Conservation (phyloP, 2,329 filamentous ascomycete genomes). For the Claviceps capensis region DNA sequence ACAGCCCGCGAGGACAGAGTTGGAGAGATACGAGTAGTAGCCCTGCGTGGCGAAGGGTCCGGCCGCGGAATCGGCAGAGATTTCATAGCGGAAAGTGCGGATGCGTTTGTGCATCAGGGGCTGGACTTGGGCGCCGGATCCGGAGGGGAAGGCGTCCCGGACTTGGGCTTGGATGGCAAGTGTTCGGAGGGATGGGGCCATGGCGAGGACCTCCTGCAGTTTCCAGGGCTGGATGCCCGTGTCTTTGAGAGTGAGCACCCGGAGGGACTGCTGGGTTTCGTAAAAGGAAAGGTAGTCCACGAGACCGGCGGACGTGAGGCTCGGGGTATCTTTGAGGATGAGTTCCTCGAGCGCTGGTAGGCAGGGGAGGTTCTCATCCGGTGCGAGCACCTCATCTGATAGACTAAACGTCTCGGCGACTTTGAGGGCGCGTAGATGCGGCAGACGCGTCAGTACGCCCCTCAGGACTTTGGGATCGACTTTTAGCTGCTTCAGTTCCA, state of each 20-base stretch:
- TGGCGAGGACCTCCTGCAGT: slow-evolving; percentile 46
- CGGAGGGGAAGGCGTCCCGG: slow-evolving; percentile 33
- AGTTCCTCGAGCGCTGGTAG: slow-evolving; percentile 66
- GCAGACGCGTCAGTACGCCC: slow-evolving; percentile 54
- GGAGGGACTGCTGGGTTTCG: slow-evolving; percentile 46
- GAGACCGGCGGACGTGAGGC: slow-evolving; percentile 59
- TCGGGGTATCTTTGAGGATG: slow-evolving; percentile 55
- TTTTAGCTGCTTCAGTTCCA: slow-evolving; percentile 55
- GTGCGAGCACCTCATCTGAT: slow-evolving; percentile 62
- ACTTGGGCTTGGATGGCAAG: slow-evolving; percentile 40
- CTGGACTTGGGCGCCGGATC: slow-evolving; percentile 37
- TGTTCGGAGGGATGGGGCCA: slow-evolving; percentile 43
- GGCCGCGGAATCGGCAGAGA: slow-evolving; percentile 45
- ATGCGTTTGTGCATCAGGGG: slow-evolving; percentile 57
- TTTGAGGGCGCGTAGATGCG: slow-evolving; percentile 58
- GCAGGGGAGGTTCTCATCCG: slow-evolving; percentile 50
- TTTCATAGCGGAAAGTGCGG: slow-evolving; percentile 66
- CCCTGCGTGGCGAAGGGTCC: slow-evolving; percentile 44
- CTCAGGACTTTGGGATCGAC: slow-evolving; percentile 60
- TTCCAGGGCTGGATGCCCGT: slow-evolving; percentile 54
- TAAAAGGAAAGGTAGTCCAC: slow-evolving; percentile 50
- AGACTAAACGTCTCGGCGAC: slow-evolving; percentile 56
- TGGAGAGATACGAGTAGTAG: slow-evolving; percentile 77
- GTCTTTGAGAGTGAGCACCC: slow-evolving; percentile 54
- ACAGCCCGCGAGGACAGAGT: slow-evolving; percentile 63